Conservation (phyloP, 495 filamentous ascomycete genomes). For the Penicillium daleae region DNA sequence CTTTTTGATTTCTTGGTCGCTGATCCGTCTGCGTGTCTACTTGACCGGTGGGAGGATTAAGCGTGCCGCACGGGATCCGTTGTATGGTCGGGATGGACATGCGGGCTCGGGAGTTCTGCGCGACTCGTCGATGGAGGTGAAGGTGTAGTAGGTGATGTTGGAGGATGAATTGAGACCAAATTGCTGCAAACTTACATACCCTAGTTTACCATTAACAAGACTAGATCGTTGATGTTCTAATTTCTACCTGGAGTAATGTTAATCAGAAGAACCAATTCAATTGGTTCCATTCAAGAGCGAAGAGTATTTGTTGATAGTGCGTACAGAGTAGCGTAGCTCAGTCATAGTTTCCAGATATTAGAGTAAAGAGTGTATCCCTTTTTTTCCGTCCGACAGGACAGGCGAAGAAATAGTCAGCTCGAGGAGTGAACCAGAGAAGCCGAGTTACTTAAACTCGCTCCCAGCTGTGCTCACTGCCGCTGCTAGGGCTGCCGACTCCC, state of each 20-base stretch:
- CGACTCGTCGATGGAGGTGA: constrained; percentile 12
- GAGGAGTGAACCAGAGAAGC: background rate
- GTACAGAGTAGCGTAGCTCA: background rate
- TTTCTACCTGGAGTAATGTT: constrained; percentile 15
- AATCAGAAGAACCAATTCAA: constrained; percentile 9
- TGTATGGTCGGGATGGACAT: background rate
- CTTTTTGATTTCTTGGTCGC: constrained; percentile 58
- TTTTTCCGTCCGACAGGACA: background rate
- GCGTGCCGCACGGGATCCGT: constrained; percentile 30
- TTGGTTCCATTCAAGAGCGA: constrained; percentile 30
- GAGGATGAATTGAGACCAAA: background rate
- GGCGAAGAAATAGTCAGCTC: background rate
- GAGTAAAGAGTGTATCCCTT: constrained; percentile 1
- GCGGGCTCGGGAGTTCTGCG: background rate
- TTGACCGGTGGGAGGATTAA: constrained; percentile 40
- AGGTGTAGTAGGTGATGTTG: constrained; percentile 12
- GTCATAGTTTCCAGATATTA: background rate
- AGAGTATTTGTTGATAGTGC: constrained; percentile 19
- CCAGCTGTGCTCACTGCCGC: constrained; percentile 46
- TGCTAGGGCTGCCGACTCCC: constrained; percentile 30
- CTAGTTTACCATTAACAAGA: constrained; percentile 3
- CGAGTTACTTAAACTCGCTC: constrained; percentile 35
- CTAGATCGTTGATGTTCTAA: constrained; percentile 10
- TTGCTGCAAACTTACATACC: background rate
- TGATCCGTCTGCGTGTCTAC: constrained; percentile 57